Evolutionary conservation across 257 asterid species (phyloP).

Genomic region (Penstemon eatonii): DNA sequence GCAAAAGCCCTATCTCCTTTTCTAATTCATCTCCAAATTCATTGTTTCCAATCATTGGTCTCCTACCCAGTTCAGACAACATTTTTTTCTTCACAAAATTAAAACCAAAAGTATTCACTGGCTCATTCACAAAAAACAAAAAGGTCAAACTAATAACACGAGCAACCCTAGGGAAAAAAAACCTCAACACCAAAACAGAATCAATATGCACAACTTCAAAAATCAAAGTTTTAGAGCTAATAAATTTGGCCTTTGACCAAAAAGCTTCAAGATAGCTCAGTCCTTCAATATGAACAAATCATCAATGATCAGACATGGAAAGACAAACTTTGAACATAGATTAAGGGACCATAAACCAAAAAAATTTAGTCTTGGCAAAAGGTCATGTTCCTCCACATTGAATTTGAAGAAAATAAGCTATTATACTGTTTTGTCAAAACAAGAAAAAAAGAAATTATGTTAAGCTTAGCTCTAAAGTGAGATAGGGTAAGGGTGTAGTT

Average conservation of each 20-base stretch:
- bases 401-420: constrained; percentile 28
- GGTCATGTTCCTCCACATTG: constrained; percentile 32
- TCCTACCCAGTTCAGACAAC: constrained; percentile 75
- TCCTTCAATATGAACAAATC: constrained; percentile 23
- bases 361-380: constrained; percentile 24
- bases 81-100: constrained; percentile 36
- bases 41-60: constrained; percentile 69
- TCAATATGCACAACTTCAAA: not conserved
- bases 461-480: constrained; percentile 23
- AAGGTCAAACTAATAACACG: constrained; percentile 23
- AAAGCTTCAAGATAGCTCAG: constrained; percentile 31
- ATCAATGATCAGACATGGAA: constrained; percentile 35
- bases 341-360: constrained; percentile 24
- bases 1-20: constrained; percentile 74
- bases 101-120: constrained; percentile 23
- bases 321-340: constrained; percentile 30
- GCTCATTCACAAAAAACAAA: constrained; percentile 31
- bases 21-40: constrained; percentile 86
- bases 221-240: constrained; percentile 25
- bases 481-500: constrained; percentile 31
- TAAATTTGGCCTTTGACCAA: constrained; percentile 44
- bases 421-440: constrained; percentile 3
- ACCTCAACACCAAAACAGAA: no score
- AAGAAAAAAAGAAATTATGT: not conserved
- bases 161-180: constrained; percentile 29